Base-by-base conservation (phyloP, 176 grass and related monocot genomes). In the Hordeum vulgare region DNA sequence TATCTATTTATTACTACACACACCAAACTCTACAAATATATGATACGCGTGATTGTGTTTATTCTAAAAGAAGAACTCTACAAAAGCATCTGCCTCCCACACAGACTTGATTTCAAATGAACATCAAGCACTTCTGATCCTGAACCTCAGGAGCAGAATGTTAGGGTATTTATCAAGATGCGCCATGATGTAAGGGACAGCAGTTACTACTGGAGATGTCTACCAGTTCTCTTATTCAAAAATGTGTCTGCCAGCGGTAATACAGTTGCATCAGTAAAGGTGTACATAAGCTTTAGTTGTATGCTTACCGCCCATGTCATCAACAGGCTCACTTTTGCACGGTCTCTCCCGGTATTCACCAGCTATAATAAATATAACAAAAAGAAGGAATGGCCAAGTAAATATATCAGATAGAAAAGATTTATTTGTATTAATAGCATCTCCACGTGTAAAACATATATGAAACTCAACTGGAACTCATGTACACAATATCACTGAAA, bases 241-340 rank as follows among this genome's bases (percentile, higher is more conserved):
- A 28, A 61, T 44, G 31, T 18, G 14, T 39, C 9, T 18, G 57
- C 66, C 12, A 64, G 33, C 33, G 59, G 54, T 77, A 53, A 3
- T 78, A 71, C 4, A n/a, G 18, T 62, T 64, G 28, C 40, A 64
- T 24, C 24, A 75, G 28, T 64, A 14, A 74, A 23, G 24, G 27
- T 66, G 15, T 27, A 49, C 11, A 67, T 6, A 56, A 65, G 10
- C 9, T 85, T 80, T 75, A 81, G 69, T 69, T 70, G 45, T 56
- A 71, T 66, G 58, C 91, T 87, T 94, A 99, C 96, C 77, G 96
- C 96, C 96, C 96, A 99, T 35, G 93, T 99, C 93, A 99, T 91
- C 80, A 99, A 78, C 28, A 99, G 80, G 82, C 91, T 99, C 60
- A 99, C 96, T 93, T 99, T 99, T 83, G 96, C 96, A 84, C 96